Base-by-base conservation (phyloP, 106 monocot species). In the Agapanthus africanus region DNA sequence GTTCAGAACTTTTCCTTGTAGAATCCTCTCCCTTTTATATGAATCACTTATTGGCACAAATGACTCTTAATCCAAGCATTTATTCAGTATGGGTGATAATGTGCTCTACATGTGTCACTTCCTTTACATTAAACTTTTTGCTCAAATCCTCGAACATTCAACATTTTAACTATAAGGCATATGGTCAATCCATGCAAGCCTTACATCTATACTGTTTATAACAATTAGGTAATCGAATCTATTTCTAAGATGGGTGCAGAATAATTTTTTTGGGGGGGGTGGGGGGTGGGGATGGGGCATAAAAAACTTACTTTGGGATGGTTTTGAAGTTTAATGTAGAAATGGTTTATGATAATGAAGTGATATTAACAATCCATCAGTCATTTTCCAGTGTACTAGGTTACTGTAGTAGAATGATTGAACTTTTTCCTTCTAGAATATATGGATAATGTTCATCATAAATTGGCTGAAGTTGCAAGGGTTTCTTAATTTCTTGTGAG, bases 1-100 rank as follows among this genome's bases (percentile, higher is more conserved):
- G 91, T 95, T 21, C 46, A 47, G 18, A 31, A 42, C 15, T 25
- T 73, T 66, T 54, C 4, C 22, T 5, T 5, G 14, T 3, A 25
- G 34, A 36, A 6, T 37, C 6, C 1, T 31, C 59, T 59, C 28
- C 11, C 28, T 13, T n/a, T n/a, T 32, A 32, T 31, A 59, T 59
- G 6, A 59, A 32, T 31, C 31, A 4, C 59, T 59, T 32, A 59
- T 52, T 9, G 25, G 3, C 25, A 25, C 52, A 52, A 52, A n/a
- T 23, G 4, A 52, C 25, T 4, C 52, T 25, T 22, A 23, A 52
- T 52, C 4, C 2, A 52, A 21, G n/a, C 1, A 56, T 27, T 28
- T 28, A 56, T 56, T 56, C 56, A 56, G 1, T 56, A 56, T 61
- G 35, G 18, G 60, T 8, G 23, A 35, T 30, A 28, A 56, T 56